Evolutionary conservation across 2,329 filamentous ascomycete genomes (phyloP), one percentile per base, ranked within the genome.

Genomic region (Penicillium olsonii): DNA sequence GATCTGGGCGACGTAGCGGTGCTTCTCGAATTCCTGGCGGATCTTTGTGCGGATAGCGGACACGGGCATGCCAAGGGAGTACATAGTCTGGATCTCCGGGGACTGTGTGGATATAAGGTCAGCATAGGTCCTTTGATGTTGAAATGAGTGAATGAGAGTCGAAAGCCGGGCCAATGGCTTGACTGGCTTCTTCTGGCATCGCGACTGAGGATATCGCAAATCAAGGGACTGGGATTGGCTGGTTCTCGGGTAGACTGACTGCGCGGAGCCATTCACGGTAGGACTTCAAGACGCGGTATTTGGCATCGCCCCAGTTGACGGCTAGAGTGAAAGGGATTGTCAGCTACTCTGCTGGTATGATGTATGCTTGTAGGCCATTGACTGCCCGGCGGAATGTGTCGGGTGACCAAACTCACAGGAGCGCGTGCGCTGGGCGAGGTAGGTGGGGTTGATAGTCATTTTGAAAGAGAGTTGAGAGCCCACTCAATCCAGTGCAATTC

Each of bases 221-320:
- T 17, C n/a, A 37, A 41, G 46, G 46, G 29, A 54, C 37, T 27
- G 24, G 48, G 46, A 40, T 48, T 24, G 39, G 39, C 11, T 11
- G 24, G 48, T 48, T 50, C 15, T 55, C 24, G 47, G 51, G 50
- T 31, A 45, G 47, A 86, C 92, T 70, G 87, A 99, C 94, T 75
- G 90, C 87, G 80, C 94, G 87, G 65, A 97, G 84, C 94, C 94
- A 99, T 79, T 92, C 87, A 72, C 94, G 84, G 79, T 99, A 99
- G 64, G 89, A 87, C 69, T 85, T 84, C 64, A 96, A 75, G 59
- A 96, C 94, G 80, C 92, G 85, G 71, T 79, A 81, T 76, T 88
- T 90, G 66, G 92, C 92, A 80, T 97, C 91, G 64, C 76, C 70
- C 91, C 89, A 96, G 80, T 87, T 95, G 77, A 84, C 79, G 71